Evolutionary conservation across 2,329 filamentous ascomycete genomes (phyloP).

Genomic region (Chrysosporium keratinophilum): DNA sequence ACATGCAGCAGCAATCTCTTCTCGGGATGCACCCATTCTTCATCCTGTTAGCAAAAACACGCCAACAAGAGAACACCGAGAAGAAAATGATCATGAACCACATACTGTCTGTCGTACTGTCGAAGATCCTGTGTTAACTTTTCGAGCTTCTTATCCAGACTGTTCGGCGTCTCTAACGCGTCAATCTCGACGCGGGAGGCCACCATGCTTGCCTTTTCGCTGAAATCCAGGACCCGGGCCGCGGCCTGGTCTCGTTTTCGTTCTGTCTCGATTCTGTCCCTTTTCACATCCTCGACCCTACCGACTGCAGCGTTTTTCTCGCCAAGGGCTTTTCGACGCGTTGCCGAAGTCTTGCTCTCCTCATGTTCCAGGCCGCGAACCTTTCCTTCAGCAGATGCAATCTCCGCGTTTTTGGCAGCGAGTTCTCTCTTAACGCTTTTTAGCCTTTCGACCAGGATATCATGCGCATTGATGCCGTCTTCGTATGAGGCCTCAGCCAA

Average conservation of each 20-base stretch:
- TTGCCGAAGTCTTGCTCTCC: slow-evolving; percentile 38
- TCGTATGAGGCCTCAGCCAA: slow-evolving; percentile 37
- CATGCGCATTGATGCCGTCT: slow-evolving; percentile 40
- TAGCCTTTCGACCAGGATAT: slow-evolving; percentile 33
- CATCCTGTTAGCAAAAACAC: slow-evolving; percentile 20
- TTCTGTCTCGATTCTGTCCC: slow-evolving; percentile 39
- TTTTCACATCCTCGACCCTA: slow-evolving; percentile 40
- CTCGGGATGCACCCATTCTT: slow-evolving; percentile 52
- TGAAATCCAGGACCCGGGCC: slow-evolving; percentile 45
- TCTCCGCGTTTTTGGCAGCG: slow-evolving; percentile 25
- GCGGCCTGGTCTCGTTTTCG: slow-evolving; percentile 41
- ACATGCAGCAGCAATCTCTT: slow-evolving; percentile 49
- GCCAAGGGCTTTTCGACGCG: slow-evolving; percentile 45
- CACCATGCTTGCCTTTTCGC: slow-evolving; percentile 44
- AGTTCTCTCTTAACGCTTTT: slow-evolving; percentile 30
- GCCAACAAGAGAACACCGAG: background rate
- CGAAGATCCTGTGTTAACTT: slow-evolving; percentile 50
- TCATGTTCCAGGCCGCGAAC: slow-evolving; percentile 47
- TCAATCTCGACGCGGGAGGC: slow-evolving; percentile 53
- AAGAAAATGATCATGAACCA: slow-evolving; percentile 8
- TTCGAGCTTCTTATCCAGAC: slow-evolving; percentile 39
- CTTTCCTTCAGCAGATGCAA: slow-evolving; percentile 25
- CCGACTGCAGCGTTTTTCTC: slow-evolving; percentile 54
- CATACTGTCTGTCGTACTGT: slow-evolving; percentile 43
- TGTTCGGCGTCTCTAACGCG: slow-evolving; percentile 52